Evolutionary conservation across 1,284 basidiomycete genomes (phyloP).

Genomic region (Tilletiaria anomala): DNA sequence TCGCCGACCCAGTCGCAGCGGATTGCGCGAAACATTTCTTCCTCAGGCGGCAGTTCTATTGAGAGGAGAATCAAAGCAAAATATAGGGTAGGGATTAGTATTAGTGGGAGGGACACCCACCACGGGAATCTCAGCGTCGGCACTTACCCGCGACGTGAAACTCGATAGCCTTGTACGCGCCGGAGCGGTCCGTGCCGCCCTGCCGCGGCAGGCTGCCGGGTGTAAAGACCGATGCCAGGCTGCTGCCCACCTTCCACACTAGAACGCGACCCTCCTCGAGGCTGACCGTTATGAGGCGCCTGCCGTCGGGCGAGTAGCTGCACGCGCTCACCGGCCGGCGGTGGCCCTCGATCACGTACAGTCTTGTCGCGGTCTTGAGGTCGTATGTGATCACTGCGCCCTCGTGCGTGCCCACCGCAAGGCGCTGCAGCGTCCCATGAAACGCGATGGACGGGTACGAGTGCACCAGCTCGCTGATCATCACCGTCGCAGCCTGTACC

Average conservation of each 20-base stretch:
- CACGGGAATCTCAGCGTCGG: not conserved
- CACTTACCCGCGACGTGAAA: constrained; percentile 6
- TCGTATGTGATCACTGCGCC: constrained; percentile 78
- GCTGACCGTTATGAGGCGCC: constrained; percentile 71
- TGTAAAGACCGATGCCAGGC: constrained; percentile 66
- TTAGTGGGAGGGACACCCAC: too few species aligned
- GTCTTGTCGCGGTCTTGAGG: constrained; percentile 79
- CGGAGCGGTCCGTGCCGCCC: constrained; percentile 52
- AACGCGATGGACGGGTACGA: constrained; percentile 83
- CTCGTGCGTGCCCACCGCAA: constrained; percentile 86
- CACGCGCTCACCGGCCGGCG: constrained; percentile 10
- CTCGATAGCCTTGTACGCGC: constrained; percentile 33
- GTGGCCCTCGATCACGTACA: constrained; percentile 88
- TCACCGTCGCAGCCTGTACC: constrained; percentile 78
- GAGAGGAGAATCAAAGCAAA: too few species aligned
- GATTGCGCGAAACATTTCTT: too few species aligned
- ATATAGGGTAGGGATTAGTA: too few species aligned
- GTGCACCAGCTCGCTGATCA: constrained; percentile 58
- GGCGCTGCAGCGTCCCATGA: constrained; percentile 64
- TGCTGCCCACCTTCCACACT: constrained; percentile 40
- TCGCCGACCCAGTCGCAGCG: not conserved
- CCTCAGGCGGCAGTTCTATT: too few species aligned
- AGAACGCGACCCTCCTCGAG: constrained; percentile 54
- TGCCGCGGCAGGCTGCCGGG: constrained; percentile 85
- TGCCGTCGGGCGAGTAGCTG: constrained; percentile 74